Percentiles rank a stretch among this genome's conserved stretches.
These are phyloP conservation scores for Eucalyptus cloeziana DNA, from an alignment of 345 rosid genomes.

Conservation along the genomic window DNA sequence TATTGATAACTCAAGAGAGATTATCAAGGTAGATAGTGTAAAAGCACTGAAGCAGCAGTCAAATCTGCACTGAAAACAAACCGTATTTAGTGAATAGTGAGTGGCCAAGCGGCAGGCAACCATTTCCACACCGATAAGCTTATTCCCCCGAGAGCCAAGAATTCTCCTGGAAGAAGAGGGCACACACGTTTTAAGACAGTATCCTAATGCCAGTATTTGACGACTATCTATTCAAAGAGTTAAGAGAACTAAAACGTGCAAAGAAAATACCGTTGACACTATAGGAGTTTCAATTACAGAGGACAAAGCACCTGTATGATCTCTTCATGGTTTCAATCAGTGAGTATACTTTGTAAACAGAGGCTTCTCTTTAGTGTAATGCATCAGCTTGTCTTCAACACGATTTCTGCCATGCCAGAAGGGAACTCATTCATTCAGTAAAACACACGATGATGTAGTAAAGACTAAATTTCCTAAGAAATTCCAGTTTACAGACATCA, in stretches of 20 bases:
- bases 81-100: slow-evolving; percentile 24
- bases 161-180: background rate
- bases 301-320: background rate
- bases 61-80: background rate
- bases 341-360: background rate
- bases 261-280: background rate
- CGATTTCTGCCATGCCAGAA: background rate
- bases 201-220: background rate
- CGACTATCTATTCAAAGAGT: background rate
- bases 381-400: background rate
- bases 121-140: background rate
- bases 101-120: slow-evolving; percentile 43
- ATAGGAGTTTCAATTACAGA: background rate
- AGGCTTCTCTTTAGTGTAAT: background rate
- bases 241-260: background rate
- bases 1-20: background rate
- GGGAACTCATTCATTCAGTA: background rate
- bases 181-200: background rate
- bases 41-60: background rate
- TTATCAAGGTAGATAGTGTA: background rate
- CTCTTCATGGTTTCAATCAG: background rate
- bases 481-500: too few species aligned
- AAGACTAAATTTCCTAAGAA: too few species aligned
- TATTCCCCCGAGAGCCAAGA: background rate
- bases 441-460: too few species aligned